phyloP scores from a whole-genome alignment of 495 filamentous ascomycete genomes.

The Aspergillus coremiiformis region DNA sequence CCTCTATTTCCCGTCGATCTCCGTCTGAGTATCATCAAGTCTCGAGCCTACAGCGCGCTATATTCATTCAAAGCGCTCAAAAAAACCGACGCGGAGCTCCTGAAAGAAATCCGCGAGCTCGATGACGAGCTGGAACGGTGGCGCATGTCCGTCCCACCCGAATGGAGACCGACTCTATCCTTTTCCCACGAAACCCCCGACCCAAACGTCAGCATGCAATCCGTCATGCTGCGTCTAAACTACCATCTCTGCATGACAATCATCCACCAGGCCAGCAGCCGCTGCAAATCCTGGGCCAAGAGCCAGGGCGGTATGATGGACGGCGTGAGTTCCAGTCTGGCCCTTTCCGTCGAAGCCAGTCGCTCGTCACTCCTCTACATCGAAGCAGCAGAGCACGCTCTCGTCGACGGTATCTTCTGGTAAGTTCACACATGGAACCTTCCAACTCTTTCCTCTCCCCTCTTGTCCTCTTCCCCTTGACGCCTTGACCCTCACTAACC shows the following conservation, averaged over 20 bases:
- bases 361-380: conserved; percentile 44
- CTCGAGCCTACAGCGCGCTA: conserved; percentile 38
- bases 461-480: too few relatives aligned
- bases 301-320: conserved; percentile 32
- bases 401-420: conserved; percentile 44
- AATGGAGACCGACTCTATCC: conserved; percentile 39
- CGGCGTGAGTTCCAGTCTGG: conserved; percentile 43
- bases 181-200: conserved; percentile 30
- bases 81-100: conserved; percentile 46
- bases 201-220: conserved; percentile 34
- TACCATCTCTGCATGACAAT: conserved; percentile 47
- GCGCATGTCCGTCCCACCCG: conserved; percentile 37
- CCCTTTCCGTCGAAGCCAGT: conserved; percentile 45
- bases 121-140: conserved; percentile 47
- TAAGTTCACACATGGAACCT: conserved; percentile 13
- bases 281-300: conserved; percentile 35
- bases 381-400: conserved; percentile 30
- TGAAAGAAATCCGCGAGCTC: conserved; percentile 45
- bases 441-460: too few relatives aligned
- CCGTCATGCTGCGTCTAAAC: conserved; percentile 41
- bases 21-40: conserved; percentile 44
- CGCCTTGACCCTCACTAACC: neutral
- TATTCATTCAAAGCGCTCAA: conserved; percentile 40
- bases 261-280: conserved; percentile 45
- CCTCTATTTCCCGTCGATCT: conserved; percentile 43